Conservation (phyloP, 2,329 filamentous ascomycete genomes). For the Apiospora kogelbergensis region DNA sequence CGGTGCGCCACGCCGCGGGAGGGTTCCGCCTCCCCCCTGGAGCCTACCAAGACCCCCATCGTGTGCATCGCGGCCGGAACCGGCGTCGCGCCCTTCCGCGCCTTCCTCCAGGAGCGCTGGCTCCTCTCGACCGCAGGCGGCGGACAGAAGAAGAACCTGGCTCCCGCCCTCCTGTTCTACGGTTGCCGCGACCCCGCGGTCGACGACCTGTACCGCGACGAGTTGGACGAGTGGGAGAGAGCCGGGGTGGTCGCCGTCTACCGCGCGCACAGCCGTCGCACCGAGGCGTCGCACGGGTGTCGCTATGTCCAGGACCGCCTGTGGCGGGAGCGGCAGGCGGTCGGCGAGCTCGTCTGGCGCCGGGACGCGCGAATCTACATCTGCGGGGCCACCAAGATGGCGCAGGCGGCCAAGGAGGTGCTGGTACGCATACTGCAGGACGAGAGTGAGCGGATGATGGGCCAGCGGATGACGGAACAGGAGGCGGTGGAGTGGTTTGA, state of each 20-base stretch:
- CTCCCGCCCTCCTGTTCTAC: conserved; percentile 63
- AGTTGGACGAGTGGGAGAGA: conserved; percentile 59
- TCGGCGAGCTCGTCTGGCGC: conserved; percentile 37
- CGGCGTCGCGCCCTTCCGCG: conserved; percentile 63
- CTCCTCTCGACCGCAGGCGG: conserved; percentile 40
- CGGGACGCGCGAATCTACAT: conserved; percentile 58
- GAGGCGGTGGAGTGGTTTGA: conserved; percentile 2
- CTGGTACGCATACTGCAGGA: not conserved
- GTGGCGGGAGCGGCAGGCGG: conserved; percentile 34
- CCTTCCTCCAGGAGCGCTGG: conserved; percentile 62
- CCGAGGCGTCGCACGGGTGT: conserved; percentile 46
- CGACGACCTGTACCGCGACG: conserved; percentile 61
- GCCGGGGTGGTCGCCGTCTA: conserved; percentile 61
- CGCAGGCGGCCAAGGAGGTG: not conserved
- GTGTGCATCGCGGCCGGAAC: conserved; percentile 54
- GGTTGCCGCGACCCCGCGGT: conserved; percentile 56
- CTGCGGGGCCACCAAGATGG: conserved; percentile 52
- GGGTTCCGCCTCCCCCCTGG: conserved; percentile 51
- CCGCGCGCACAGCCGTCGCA: conserved; percentile 55
- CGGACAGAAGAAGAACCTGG: conserved; percentile 49
- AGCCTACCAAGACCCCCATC: conserved; percentile 46
- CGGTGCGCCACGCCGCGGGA: conserved; percentile 36
- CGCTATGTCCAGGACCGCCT: conserved; percentile 48
- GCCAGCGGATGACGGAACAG: not conserved
- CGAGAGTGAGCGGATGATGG: not conserved